Percentiles rank a stretch among this genome's conserved stretches.
phyloP scores from a whole-genome alignment of 208 protist genomes.

The Tritrichomonas musculus region DNA sequence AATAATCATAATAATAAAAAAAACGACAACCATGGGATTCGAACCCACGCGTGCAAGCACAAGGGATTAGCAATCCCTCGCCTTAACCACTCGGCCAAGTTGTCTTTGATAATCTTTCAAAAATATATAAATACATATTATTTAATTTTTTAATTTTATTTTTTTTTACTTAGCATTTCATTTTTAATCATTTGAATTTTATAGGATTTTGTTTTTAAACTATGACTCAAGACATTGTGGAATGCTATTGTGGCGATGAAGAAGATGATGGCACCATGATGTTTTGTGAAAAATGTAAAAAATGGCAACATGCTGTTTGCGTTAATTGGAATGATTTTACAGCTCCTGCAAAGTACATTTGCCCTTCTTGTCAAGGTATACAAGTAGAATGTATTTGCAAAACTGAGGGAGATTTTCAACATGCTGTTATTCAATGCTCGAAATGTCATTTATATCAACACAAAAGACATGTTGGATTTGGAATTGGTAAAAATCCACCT shows the following conservation, averaged over 20 bases:
- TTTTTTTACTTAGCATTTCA: no score
- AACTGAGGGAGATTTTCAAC: not conserved
- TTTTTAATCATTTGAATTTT: no score
- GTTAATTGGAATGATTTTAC: not conserved
- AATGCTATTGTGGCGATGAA: not conserved
- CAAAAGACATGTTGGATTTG: not conserved
- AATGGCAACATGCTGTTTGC: constrained; percentile 20
- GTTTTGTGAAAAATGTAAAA: not conserved
- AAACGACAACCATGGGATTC: no score
- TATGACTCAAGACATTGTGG: not conserved
- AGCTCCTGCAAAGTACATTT: not conserved
- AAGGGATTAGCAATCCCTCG: no score
- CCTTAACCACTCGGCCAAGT: no score
- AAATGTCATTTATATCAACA: not conserved
- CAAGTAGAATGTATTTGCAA: not conserved
- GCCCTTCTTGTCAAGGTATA: not conserved
- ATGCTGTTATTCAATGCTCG: not conserved
- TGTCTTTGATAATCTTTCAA: no score
- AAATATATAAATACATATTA: no score
- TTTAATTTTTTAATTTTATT: no score
- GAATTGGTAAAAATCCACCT: not conserved
- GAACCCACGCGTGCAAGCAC: no score
- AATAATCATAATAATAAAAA: no score
- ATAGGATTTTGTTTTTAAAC: no score
- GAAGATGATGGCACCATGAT: constrained; percentile 16